These are phyloP conservation scores for Aureobasidium melanogenum DNA, from an alignment of 2,329 filamentous ascomycete species.

Conservation along the genomic window DNA sequence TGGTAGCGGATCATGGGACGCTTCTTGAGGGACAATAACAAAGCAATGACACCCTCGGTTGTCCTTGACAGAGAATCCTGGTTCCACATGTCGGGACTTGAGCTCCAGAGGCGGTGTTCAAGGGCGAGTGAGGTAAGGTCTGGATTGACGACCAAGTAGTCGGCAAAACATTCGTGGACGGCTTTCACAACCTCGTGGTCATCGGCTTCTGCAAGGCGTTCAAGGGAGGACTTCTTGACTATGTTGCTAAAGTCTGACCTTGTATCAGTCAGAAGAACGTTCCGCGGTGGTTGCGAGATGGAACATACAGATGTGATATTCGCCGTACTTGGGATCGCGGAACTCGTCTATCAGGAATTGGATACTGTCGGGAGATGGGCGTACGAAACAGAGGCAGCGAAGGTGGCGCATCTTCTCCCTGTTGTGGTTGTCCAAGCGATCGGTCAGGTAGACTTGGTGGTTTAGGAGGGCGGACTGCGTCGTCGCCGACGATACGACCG, in stretches of 20 bases:
- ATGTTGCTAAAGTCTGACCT: constrained; percentile 81
- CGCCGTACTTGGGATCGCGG: constrained; percentile 90
- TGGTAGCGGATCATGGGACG: constrained; percentile 90
- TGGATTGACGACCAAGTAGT: constrained; percentile 90
- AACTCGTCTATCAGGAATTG: constrained; percentile 92
- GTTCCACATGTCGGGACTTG: constrained; percentile 81
- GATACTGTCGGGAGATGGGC: constrained; percentile 85
- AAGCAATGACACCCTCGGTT: constrained; percentile 76
- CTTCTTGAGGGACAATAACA: constrained; percentile 87
- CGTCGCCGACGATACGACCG: constrained; percentile 88
- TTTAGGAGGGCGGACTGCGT: constrained; percentile 92
- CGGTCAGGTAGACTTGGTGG: constrained; percentile 96
- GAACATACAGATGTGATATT: constrained; percentile 72
- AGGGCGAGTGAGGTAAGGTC: constrained; percentile 81
- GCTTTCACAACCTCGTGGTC: constrained; percentile 93
- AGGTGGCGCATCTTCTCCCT: constrained; percentile 98
- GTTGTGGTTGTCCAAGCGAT: constrained; percentile 80
- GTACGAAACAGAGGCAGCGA: constrained; percentile 83
- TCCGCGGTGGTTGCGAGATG: neutral
- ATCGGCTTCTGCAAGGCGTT: constrained; percentile 89
- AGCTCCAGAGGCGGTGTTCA: constrained; percentile 69
- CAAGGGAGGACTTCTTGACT: constrained; percentile 89
- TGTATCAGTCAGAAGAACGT: constrained; percentile 26
- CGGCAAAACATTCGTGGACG: constrained; percentile 93
- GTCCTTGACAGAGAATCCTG: constrained; percentile 76